phyloP scores from a whole-genome alignment of 331 rosid species.

The Rhamnella rubrinervis region DNA sequence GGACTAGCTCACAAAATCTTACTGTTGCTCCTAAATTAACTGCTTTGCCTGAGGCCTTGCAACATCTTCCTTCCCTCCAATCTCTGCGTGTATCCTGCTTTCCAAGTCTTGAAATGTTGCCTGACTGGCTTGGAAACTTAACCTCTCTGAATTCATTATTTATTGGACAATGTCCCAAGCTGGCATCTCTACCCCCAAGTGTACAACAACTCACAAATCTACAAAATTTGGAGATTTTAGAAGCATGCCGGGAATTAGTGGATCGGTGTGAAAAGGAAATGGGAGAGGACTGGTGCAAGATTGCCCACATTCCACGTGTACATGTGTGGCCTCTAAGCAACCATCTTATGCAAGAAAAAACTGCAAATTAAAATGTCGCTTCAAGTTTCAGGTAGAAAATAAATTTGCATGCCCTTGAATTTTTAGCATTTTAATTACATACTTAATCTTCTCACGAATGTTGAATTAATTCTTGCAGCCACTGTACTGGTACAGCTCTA shows the following conservation, averaged over 20 bases:
- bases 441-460: no score
- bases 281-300: conserved; percentile 11
- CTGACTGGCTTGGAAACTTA: conserved; percentile 6
- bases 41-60: not conserved
- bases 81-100: not conserved
- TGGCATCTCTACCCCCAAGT: not conserved
- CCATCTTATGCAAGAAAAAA: no score
- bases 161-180: not conserved
- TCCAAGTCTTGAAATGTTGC: not conserved
- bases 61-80: not conserved
- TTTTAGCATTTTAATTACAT: no score
- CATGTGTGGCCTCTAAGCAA: not conserved
- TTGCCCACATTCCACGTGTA: no score
- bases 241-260: not conserved
- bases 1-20: not conserved
- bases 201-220: conserved; percentile 4
- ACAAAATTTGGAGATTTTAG: not conserved
- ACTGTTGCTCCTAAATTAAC: not conserved
- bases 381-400: no score
- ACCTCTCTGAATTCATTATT: not conserved
- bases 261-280: not conserved
- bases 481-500: no score
- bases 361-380: no score
- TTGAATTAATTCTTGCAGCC: no score
- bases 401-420: no score